These are phyloP conservation scores for Talaromyces atroroseus DNA, from an alignment of 2,329 filamentous ascomycete species.

Conservation along the genomic window DNA sequence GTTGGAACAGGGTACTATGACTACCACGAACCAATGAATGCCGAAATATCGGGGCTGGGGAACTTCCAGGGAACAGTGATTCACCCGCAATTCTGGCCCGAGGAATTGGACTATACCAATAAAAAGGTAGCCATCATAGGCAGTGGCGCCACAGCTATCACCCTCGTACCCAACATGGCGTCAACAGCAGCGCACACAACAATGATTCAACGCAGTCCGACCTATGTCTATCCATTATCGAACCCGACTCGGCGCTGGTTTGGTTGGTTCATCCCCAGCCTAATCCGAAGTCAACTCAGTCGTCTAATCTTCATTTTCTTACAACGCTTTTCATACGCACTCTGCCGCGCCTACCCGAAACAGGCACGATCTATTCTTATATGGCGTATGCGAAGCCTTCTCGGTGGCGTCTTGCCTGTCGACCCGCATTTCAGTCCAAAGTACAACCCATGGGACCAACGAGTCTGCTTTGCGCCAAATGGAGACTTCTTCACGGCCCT, in stretches of 20 bases:
- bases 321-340: constrained; percentile 46
- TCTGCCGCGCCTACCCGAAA: constrained; percentile 52
- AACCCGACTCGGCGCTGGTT: constrained; percentile 31
- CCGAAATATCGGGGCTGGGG: constrained; percentile 61
- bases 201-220: constrained; percentile 75
- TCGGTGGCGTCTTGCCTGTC: constrained; percentile 51
- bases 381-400: constrained; percentile 39
- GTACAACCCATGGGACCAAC: constrained; percentile 67
- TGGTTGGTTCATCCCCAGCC: constrained; percentile 34
- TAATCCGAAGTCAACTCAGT: constrained; percentile 25
- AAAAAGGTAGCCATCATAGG: constrained; percentile 70
- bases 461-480: constrained; percentile 64
- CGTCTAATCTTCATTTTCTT: constrained; percentile 48
- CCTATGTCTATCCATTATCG: constrained; percentile 58
- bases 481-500: constrained; percentile 55
- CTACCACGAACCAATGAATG: constrained; percentile 58
- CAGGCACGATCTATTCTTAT: constrained; percentile 47
- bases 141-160: constrained; percentile 73
- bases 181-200: constrained; percentile 62
- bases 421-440: constrained; percentile 60
- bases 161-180: constrained; percentile 65
- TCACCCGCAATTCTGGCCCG: constrained; percentile 73
- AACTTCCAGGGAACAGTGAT: constrained; percentile 59
- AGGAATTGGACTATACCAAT: constrained; percentile 58
- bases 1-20: constrained; percentile 68